Base-by-base conservation (phyloP, 164 flowering plant species). In the Brasenia schreberi region DNA sequence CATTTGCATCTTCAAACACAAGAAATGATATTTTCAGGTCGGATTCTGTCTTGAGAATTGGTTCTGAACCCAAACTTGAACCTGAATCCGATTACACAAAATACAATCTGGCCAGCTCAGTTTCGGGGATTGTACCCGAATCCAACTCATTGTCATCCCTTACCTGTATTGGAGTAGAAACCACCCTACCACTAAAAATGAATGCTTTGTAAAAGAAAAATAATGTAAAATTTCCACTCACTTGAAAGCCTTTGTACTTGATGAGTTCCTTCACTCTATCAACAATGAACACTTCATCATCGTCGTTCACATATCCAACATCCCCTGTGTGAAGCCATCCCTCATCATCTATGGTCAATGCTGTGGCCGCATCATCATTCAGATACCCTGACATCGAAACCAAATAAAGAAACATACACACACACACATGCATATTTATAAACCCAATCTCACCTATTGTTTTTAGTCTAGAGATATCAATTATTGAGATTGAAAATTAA, bases 261-360 rank as follows among this genome's bases (percentile, higher is more conserved):
- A 90, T 90, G 69, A 90, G 78, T 68, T 90, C 97, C 73, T 90
- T 90, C 7, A 90, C 80, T 69, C 97, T 72, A 27, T 90, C 97
- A 4, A 88, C 91, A 16, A 90, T 85, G 73, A 83, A 90, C 4
- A 90, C 72, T 72, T 90, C 95, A 3, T 85, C 86, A 27, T 88
- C 91, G 10, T 88, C 92, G 43, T 90, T 92, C 0, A 90, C 85
- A 62, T 74, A 87, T 5, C 97, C 97, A 0, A 90, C 80, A 67
- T 90, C 97, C 0, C 97, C 97, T 0, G 95, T 90, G 79, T 90
- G 97, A 6, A 90, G 87, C 95, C 95, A 90, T 5, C 97, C 97
- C 7, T 90, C 83, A 0, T 52, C 71, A 33, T 90, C 97, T 3
- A 88, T 75, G 10, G 95, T 90, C 17, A 66, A 62, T 4, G 84